A percentile compares a stretch with the other conserved stretches of the same genome.
phyloP scores from a whole-genome alignment of 805 yeast genomes.

The Ogataea haglerorum region DNA sequence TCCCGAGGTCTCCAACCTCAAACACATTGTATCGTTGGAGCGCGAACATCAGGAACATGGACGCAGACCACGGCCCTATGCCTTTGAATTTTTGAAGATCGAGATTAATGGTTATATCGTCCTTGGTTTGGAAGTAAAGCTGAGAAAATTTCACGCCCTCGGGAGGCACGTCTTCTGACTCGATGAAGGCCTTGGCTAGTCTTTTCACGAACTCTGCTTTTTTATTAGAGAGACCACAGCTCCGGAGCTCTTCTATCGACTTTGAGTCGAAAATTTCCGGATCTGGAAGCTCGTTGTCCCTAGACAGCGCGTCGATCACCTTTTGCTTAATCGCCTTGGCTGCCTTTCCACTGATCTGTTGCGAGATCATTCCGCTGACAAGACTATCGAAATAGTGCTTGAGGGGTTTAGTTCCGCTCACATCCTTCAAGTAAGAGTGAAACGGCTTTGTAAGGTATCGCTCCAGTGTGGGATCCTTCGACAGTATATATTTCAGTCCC shows the following conservation, averaged over 20 bases:
- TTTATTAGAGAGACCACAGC: constrained; percentile 64
- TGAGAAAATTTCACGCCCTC: constrained; percentile 16
- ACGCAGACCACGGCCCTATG: constrained; percentile 82
- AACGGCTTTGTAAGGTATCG: constrained; percentile 13
- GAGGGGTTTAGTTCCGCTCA: constrained; percentile 5
- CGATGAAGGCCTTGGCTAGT: constrained; percentile 49
- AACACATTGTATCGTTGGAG: constrained; percentile 66
- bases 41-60: constrained; percentile 78
- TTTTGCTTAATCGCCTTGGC: constrained; percentile 60
- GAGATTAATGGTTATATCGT: constrained; percentile 13
- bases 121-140: constrained; percentile 17
- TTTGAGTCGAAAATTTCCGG: constrained; percentile 45
- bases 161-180: constrained; percentile 18
- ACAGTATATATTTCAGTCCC: constrained; percentile 24
- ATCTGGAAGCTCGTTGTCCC: constrained; percentile 41
- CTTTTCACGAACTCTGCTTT: constrained; percentile 63
- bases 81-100: constrained; percentile 50
- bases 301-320: constrained; percentile 14
- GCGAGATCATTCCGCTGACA: constrained; percentile 55
- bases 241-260: constrained; percentile 47
- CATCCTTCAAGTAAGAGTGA: constrained; percentile 6
- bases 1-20: constrained; percentile 77
- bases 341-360: constrained; percentile 79
- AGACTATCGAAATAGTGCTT: constrained; percentile 40
- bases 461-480: constrained; percentile 25